Evolutionary conservation across 306 rosid genomes (phyloP).

Genomic region (Pyrus betulifolia): DNA sequence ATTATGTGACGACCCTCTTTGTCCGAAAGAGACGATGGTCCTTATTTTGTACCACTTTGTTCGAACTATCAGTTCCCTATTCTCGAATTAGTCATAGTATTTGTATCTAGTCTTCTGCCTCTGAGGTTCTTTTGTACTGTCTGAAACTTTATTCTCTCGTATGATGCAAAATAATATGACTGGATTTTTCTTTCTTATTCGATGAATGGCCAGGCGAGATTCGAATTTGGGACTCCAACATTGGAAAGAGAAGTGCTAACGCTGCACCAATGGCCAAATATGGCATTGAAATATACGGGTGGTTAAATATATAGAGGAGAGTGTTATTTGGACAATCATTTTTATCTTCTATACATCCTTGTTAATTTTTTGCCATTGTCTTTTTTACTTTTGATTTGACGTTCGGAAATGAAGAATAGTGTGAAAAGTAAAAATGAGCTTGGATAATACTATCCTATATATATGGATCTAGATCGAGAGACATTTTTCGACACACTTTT

Average conservation of each 20-base stretch:
- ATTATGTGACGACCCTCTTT: conserved; percentile 13
- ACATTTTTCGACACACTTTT: not conserved
- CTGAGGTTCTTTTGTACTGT: not conserved
- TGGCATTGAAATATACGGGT: not conserved
- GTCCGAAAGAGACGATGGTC: conserved; percentile 4
- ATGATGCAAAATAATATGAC: not conserved
- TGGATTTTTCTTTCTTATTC: not conserved
- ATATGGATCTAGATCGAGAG: not conserved
- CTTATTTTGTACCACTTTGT: not conserved
- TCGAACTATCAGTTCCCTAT: not conserved
- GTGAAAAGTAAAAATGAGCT: too few species aligned
- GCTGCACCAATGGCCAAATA: not conserved
- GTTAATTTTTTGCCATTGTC: too few species aligned
- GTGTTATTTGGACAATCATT: too few species aligned
- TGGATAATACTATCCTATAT: too few species aligned
- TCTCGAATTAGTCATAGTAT: not conserved
- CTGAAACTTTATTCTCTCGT: not conserved
- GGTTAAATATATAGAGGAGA: too few species aligned
- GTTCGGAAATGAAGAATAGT: too few species aligned
- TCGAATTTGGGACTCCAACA: not conserved
- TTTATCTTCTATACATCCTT: too few species aligned
- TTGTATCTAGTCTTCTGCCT: not conserved
- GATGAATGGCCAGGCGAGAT: not conserved
- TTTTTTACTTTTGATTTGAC: too few species aligned
- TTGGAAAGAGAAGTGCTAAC: not conserved